Conservation (phyloP, 106 monocot species). For the Posidonia australis region DNA sequence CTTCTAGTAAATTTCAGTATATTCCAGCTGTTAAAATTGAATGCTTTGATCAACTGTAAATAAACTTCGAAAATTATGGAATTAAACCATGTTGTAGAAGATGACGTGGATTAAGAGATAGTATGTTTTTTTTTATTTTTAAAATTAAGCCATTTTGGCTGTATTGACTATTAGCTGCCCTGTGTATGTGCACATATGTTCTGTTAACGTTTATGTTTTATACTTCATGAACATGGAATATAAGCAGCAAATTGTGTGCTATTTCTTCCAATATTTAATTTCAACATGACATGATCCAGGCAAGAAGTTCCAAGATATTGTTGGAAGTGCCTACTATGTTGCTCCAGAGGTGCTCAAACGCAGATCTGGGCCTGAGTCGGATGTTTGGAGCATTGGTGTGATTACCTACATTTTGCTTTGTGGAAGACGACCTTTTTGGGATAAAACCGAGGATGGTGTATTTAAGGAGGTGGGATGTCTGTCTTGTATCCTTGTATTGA, state of each 20-base stretch:
- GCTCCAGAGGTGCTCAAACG: conserved; percentile 90
- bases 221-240: background rate
- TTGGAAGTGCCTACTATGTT: conserved; percentile 95
- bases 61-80: too few relatives aligned
- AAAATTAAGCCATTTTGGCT: too few relatives aligned
- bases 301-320: conserved; percentile 77
- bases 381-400: conserved; percentile 99
- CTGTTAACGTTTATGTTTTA: too few relatives aligned
- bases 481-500: background rate
- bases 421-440: conserved; percentile 94
- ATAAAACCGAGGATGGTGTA: conserved; percentile 89
- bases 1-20: too few relatives aligned
- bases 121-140: too few relatives aligned
- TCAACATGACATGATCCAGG: conserved; percentile 31
- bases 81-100: too few relatives aligned
- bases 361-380: conserved; percentile 86
- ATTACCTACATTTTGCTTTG: conserved; percentile 95
- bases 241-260: too few relatives aligned
- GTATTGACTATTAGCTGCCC: background rate
- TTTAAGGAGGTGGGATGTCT: conserved; percentile 60
- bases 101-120: too few relatives aligned
- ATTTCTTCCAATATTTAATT: background rate
- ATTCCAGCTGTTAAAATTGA: too few relatives aligned
- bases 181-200: too few relatives aligned
- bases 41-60: too few relatives aligned